These are phyloP conservation scores for Ophiostoma ips DNA, from an alignment of 2,329 filamentous ascomycete species.

Conservation along the genomic window DNA sequence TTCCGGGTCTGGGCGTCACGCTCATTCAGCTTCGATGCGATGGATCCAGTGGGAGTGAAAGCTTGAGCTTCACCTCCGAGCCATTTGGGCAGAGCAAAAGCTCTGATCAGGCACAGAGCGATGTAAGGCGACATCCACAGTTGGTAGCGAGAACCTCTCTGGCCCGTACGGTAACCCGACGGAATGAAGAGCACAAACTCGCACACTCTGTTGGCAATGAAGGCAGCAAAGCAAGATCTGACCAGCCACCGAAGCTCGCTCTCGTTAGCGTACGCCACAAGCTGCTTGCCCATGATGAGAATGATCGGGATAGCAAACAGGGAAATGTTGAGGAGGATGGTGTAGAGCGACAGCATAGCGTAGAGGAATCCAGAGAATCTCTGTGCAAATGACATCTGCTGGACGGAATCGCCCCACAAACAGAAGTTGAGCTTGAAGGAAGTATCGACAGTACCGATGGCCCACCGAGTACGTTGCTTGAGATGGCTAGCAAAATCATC, in stretches of 20 bases:
- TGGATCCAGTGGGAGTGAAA: slow-evolving; percentile 47
- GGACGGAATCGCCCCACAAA: slow-evolving; percentile 38
- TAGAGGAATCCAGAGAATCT: slow-evolving; percentile 46
- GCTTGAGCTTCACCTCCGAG: slow-evolving; percentile 43
- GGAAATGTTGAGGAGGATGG: slow-evolving; percentile 34
- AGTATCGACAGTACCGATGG: slow-evolving; percentile 42
- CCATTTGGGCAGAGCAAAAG: slow-evolving; percentile 46
- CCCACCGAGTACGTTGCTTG: slow-evolving; percentile 44
- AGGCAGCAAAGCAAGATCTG: slow-evolving; percentile 37
- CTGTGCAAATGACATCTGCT: slow-evolving; percentile 39
- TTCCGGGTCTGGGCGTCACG: slow-evolving; percentile 37
- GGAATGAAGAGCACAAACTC: slow-evolving; percentile 43
- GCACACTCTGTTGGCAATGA: slow-evolving; percentile 36
- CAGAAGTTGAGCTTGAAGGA: slow-evolving; percentile 47
- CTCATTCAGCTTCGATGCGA: slow-evolving; percentile 42
- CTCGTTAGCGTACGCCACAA: slow-evolving; percentile 40
- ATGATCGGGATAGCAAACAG: slow-evolving; percentile 47
- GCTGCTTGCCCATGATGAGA: slow-evolving; percentile 38
- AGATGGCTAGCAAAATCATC: slow-evolving; percentile 41
- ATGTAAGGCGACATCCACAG: slow-evolving; percentile 41
- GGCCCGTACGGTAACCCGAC: slow-evolving; percentile 43
- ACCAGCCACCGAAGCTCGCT: slow-evolving; percentile 45
- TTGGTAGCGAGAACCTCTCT: slow-evolving; percentile 40
- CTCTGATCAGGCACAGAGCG: slow-evolving; percentile 36
- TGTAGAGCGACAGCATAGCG: slow-evolving; percentile 28